These are phyloP conservation scores for Salix koriyanagi DNA, from an alignment of 345 rosid species.

Conservation along the genomic window DNA sequence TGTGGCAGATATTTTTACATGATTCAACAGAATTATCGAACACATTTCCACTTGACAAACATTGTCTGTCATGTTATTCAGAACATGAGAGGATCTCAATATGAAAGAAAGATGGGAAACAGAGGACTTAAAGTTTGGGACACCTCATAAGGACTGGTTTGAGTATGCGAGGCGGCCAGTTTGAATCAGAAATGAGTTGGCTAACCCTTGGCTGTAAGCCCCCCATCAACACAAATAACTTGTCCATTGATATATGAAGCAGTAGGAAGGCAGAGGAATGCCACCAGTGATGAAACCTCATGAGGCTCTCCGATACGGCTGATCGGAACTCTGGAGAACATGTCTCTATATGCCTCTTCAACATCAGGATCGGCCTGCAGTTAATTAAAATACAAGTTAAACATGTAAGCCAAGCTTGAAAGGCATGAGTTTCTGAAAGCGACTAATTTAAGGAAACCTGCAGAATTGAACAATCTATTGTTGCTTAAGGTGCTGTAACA, in stretches of 20 bases:
- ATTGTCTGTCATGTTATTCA: too few relatives aligned
- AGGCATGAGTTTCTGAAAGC: too few relatives aligned
- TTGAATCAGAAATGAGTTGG: not conserved
- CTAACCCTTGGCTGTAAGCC: not conserved
- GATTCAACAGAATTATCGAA: too few relatives aligned
- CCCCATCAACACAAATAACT: conserved; percentile 12
- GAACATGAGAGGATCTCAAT: too few relatives aligned
- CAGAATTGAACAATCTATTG: not conserved
- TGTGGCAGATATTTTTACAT: too few relatives aligned
- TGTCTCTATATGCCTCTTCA: not conserved
- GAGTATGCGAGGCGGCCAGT: too few relatives aligned
- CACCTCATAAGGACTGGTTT: too few relatives aligned
- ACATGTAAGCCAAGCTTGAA: not conserved
- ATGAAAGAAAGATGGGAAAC: too few relatives aligned
- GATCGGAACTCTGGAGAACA: not conserved
- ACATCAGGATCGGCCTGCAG: not conserved
- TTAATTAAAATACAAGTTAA: not conserved
- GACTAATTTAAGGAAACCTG: too few relatives aligned
- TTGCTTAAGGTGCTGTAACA: not conserved
- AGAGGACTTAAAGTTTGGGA: too few relatives aligned
- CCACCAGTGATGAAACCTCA: conserved; percentile 11
- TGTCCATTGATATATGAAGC: conserved; percentile 17
- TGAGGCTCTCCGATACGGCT: not conserved
- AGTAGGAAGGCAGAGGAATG: conserved; percentile 14
- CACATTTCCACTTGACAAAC: too few relatives aligned